Evolutionary conservation across 2,329 filamentous ascomycete species (phyloP), one percentile per base, ranked within the genome.

Genomic region (Ceratocystiopsis minuta): DNA sequence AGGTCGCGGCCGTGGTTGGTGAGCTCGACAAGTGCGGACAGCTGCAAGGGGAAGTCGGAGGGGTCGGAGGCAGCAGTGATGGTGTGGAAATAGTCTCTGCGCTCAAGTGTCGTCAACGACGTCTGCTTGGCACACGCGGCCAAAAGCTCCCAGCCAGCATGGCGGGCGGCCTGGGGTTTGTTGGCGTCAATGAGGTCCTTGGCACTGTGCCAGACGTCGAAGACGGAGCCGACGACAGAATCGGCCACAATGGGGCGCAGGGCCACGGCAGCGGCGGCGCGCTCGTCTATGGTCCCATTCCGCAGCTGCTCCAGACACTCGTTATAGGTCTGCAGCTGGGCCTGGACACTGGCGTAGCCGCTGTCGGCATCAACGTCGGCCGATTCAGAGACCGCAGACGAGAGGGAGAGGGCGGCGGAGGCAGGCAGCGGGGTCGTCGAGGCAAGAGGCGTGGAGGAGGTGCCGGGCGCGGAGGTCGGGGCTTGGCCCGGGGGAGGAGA

Each of bases 1-100:
- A 81, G 58, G 46, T 75, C 65, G 39, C 74, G 74, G 18, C 75
- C 77, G 42, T 68, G 62, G 34, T 67, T 69, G 2, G 75, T 76
- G 43, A 81, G 60, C 42, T 77, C 70, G 28, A 72, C 64, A 16
- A 81, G 61, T 15, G 75, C 70, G 28, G 66, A 65, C n/a, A 81
- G 67, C 54, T 80, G 77, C 6, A 78, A 57, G 52, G 76, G 67
- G 48, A 80, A 80, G 53, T 81, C 77, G 34, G 78, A 72, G 1
- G 68, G 62, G 46, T 69, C 65, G 24, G 67, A 67, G 11, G 65
- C 59, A 7, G 65, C 64, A 13, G 72, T 69, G 32, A 82, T 60
- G 0, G 75, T 73, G 48, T 70, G 64, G 50, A 80, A 82, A 51
- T 75, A 79, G 48, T 76, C 72, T 48, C 69, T 67, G 38, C 78